Evolutionary conservation across 768 basidiomycete genomes (phyloP), one percentile per base, ranked within the genome.

Genomic region (Dacryopinax primogenitus): DNA sequence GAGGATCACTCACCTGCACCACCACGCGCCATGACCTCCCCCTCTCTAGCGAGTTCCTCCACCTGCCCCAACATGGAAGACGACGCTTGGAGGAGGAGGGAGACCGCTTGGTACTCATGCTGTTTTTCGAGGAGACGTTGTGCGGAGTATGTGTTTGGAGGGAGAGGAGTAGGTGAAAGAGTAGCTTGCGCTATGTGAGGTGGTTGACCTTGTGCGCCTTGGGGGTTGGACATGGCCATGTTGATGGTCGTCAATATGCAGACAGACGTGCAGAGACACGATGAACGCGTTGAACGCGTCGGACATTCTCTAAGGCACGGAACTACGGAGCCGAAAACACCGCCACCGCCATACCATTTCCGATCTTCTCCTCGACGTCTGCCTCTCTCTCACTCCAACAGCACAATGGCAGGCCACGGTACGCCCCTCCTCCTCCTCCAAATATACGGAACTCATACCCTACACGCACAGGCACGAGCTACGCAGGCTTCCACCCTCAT

Each of bases 401-500:
- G 36, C 36, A 15, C 51, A 13, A 58, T 30, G 4, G 13, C 51
- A 58, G 51, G 51, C 18, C 51, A 23, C 9, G 51, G 51, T 58
- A 21, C 51, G 51, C 45, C 45, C 51, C 23, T 32, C 13, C 30
- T 32, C 2, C 13, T 58, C 9, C 51, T 6, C 13, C 51, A 4
- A 3, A 26, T 32, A 58, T 28, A 37, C 63, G 36, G 63, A n/a
- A n/a, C 34, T n/a, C 15, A 36, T 21, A 6, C 33, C 28, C 3
- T 37, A 6, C 11, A n/a, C 23, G 15, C 12, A 63, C 21, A 37
- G 63, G 41, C 33, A 58, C 51, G 30, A 58, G 51, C 51, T 58
- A 58, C 51, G 51, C 86, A 76, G 93, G 92, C 69, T 95, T 95
- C 72, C 82, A 92, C 74, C 92, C 92, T 37, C 92, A 92, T 73